These are phyloP conservation scores for Fragosphaeria purpurea DNA, from an alignment of 2,329 filamentous ascomycete genomes.

Conservation along the genomic window DNA sequence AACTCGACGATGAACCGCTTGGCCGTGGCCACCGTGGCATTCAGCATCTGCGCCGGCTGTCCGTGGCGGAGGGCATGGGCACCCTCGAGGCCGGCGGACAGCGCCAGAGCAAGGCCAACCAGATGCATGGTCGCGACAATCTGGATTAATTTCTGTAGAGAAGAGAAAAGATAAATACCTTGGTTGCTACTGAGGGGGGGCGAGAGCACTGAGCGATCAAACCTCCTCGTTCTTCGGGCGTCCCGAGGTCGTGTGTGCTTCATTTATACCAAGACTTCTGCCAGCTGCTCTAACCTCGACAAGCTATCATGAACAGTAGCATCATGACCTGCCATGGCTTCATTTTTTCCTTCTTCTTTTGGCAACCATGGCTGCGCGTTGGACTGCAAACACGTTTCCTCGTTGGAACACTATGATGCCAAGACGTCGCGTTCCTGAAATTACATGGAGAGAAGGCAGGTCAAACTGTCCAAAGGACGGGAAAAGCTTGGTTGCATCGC, in stretches of 20 bases:
- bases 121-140: background rate
- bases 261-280: no score
- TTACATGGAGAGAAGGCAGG: background rate
- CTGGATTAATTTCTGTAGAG: no score
- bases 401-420: background rate
- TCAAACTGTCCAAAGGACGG: background rate
- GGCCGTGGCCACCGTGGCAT: background rate
- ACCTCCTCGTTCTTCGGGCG: no score
- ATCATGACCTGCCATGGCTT: background rate
- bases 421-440: conserved; percentile 1
- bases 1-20: conserved; percentile 6
- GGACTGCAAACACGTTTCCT: background rate
- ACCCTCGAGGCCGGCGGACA: background rate
- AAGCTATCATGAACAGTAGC: no score
- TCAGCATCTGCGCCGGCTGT: background rate
- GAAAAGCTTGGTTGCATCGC: no score
- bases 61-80: background rate
- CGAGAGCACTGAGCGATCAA: no score
- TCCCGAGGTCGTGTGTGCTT: no score
- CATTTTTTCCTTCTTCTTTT: background rate
- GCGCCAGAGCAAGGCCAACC: background rate
- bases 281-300: no score
- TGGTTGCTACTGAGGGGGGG: no score
- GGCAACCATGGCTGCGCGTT: background rate
- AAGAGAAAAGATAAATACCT: no score